Evolutionary conservation across 1,139 yeast species (phyloP), one percentile per base, ranked within the genome.

Genomic region (Kodamaea plutei): DNA sequence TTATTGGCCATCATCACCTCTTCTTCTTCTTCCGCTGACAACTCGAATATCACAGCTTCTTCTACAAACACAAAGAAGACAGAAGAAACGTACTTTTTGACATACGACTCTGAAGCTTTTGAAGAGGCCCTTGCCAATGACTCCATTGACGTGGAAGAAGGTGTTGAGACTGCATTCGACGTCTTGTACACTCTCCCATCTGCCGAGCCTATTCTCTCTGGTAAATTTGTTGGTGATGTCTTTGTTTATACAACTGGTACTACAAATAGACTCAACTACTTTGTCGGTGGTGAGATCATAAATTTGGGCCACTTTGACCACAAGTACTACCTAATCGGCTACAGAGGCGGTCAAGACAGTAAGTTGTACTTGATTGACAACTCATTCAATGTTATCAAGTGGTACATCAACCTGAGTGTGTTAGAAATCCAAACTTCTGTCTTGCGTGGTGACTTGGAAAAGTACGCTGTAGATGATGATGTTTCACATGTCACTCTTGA

Each of bases 191-290:
- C 93, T 40, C 74, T 88, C 40, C 76, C 79, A 35, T 63, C 71
- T 10, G 51, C 69, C 5, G 98, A 91, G 53, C 64, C 81, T 18
- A 77, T 91, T 24, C 76, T 84, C 39, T 82, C 95, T 13, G 96
- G 96, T 49, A 81, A 81, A 56, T 91, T 96, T 84, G 87, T 89
- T 48, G 98, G 98, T 44, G 97, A 91, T 63, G 96, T 93, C 25
- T 89, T 89, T 55, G 77, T 91, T 34, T 91, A 83, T 65, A 87
- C 97, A 10, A 68, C 74, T 12, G 81, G 95, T 2, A 50, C 80
- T 14, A 76, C 95, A 20, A 87, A 88, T 60, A 78, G 97, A 57
- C 73, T 93, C 52, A 91, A 89, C 61, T 93, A 91, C 58, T 76
- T 87, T 41, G 97, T 91, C 41, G 98, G 98, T 48, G 95, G 95